Conservation (phyloP, 495 filamentous ascomycete species). For the Penicillium verhagenii region DNA sequence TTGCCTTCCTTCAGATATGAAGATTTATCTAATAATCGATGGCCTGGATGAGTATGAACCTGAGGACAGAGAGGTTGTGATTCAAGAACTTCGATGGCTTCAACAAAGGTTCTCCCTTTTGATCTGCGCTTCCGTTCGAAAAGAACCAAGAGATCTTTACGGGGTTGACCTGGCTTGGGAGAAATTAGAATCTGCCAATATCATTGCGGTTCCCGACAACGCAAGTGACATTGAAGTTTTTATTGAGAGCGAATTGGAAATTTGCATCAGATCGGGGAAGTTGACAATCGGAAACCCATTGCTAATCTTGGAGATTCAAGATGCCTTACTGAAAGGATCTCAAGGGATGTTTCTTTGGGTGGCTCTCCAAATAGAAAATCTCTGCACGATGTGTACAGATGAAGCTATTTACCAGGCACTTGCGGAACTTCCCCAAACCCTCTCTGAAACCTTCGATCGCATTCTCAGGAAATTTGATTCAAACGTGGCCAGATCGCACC, state of each 20-base stretch:
- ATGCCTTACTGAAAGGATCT: slow-evolving; percentile 11
- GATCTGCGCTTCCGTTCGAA: slow-evolving; percentile 32
- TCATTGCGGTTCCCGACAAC: slow-evolving; percentile 32
- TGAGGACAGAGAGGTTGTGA: not conserved
- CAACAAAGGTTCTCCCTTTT: slow-evolving; percentile 13
- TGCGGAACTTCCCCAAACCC: slow-evolving; percentile 30
- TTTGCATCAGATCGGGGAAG: slow-evolving; percentile 26
- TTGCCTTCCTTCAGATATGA: not conserved
- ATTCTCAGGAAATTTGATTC: slow-evolving; percentile 30
- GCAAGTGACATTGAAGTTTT: slow-evolving; percentile 41
- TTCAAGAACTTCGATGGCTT: not conserved
- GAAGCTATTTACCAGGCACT: slow-evolving; percentile 39
- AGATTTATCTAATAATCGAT: not conserved
- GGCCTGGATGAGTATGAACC: not conserved
- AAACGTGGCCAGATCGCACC: slow-evolving; percentile 26
- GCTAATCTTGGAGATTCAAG: slow-evolving; percentile 27
- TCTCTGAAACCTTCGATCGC: slow-evolving; percentile 34
- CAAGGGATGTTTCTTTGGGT: slow-evolving; percentile 50
- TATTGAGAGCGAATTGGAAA: slow-evolving; percentile 34
- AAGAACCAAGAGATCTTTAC: not conserved
- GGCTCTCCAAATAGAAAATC: slow-evolving; percentile 39
- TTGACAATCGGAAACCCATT: slow-evolving; percentile 33
- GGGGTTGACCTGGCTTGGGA: not conserved
- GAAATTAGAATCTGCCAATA: not conserved
- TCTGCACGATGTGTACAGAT: slow-evolving; percentile 41